Percentiles rank a stretch among this genome's conserved stretches.
These are phyloP conservation scores for Cyanidioschyzon merolae DNA, from an alignment of 23 red algal species.

Conservation along the genomic window DNA sequence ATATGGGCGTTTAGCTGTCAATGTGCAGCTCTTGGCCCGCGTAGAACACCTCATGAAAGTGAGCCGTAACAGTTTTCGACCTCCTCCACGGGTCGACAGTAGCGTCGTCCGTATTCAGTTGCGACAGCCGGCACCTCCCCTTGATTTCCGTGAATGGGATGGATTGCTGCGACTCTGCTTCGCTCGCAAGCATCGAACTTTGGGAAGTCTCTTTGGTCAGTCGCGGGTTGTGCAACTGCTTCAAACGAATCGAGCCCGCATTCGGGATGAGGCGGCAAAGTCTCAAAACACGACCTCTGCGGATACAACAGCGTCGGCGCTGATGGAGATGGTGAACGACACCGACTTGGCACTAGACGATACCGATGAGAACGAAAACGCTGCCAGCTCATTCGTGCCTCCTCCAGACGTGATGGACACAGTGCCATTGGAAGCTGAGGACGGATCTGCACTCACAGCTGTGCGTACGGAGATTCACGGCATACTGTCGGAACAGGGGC, in stretches of 20 bases:
- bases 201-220: conserved; percentile 67
- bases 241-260: neutral
- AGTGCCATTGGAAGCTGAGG: too few species aligned
- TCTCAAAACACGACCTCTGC: too few species aligned
- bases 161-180: conserved; percentile 78
- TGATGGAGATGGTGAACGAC: too few species aligned
- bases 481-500: neutral
- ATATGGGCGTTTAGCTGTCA: conserved; percentile 85
- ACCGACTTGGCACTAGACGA: too few species aligned
- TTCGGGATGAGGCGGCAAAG: too few species aligned
- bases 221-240: conserved; percentile 41
- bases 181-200: conserved; percentile 72
- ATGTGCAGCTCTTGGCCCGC: conserved; percentile 67
- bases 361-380: too few species aligned
- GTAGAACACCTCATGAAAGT: conserved; percentile 78
- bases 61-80: conserved; percentile 82
- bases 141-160: conserved; percentile 83
- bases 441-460: too few species aligned
- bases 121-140: conserved; percentile 44
- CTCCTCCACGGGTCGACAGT: conserved; percentile 88
- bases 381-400: too few species aligned
- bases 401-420: too few species aligned
- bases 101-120: conserved; percentile 79
- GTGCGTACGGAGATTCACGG: neutral
- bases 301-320: too few species aligned